Conservation (phyloP, 352 stramenopile species). For the Phytopythium montanum region DNA sequence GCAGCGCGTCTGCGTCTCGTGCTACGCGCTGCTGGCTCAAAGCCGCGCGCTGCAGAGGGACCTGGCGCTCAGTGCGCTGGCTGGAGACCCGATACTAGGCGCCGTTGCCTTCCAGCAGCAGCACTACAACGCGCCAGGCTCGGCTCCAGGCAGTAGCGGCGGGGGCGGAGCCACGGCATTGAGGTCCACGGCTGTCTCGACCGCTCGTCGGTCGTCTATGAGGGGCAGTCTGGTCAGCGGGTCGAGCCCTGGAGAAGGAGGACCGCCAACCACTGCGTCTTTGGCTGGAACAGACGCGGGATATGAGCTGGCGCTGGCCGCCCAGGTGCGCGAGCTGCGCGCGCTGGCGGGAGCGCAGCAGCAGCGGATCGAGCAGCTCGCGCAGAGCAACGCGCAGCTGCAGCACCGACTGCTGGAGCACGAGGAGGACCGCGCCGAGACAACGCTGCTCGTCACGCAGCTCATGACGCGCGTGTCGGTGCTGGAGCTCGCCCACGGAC, state of each 20-base stretch:
- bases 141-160: constrained; percentile 1
- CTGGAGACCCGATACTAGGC: constrained; percentile 15
- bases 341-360: constrained; percentile 50
- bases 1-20: constrained; percentile 76
- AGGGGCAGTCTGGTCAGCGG: constrained; percentile 8
- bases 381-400: constrained; percentile 72
- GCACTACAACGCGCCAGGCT: constrained; percentile 9
- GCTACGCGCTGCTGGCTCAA: constrained; percentile 67
- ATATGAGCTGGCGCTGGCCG: constrained; percentile 19
- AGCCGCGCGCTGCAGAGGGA: constrained; percentile 32
- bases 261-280: neutral
- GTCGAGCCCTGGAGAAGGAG: neutral
- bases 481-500: constrained; percentile 58
- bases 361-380: constrained; percentile 70
- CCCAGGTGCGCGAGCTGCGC: constrained; percentile 50
- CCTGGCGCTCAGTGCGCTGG: constrained; percentile 24
- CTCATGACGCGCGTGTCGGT: constrained; percentile 82
- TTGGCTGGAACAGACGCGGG: constrained; percentile 3
- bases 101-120: constrained; percentile 23
- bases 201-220: neutral
- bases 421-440: constrained; percentile 80
- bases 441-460: constrained; percentile 80
- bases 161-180: constrained; percentile 2
- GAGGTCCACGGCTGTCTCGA: constrained; percentile 11
- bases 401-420: constrained; percentile 79